A percentile compares a stretch with the other conserved stretches of the same genome.
Evolutionary conservation across 139 green algal species (phyloP).

Genomic region (Picochlorum sp.): DNA sequence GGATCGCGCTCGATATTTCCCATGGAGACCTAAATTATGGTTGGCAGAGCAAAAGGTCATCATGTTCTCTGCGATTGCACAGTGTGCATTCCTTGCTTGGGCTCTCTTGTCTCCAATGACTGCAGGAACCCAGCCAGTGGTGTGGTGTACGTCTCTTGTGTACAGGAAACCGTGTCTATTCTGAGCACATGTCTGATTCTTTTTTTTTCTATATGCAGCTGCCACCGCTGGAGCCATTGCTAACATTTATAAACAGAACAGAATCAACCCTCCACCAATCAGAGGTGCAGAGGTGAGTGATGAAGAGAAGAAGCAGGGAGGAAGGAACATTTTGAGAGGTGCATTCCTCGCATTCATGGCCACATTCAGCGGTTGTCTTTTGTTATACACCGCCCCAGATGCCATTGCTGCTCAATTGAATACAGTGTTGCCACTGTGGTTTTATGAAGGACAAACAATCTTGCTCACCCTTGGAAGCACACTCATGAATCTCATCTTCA

Average conservation of each 20-base stretch:
- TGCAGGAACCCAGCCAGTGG: conserved; percentile 40
- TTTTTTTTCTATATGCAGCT: conserved; percentile 14
- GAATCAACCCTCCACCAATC: conserved; percentile 31
- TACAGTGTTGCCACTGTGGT: conserved; percentile 39
- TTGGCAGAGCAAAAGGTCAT: conserved; percentile 32
- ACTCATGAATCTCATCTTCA: conserved; percentile 22
- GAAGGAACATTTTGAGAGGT: conserved; percentile 46
- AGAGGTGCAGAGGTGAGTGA: conserved; percentile 11
- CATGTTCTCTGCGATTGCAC: conserved; percentile 15
- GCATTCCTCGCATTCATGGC: conserved; percentile 40
- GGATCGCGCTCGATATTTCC: conserved; percentile 44
- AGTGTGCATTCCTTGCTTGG: conserved; percentile 36
- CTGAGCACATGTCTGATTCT: neutral
- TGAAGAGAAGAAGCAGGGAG: conserved; percentile 33
- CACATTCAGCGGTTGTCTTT: conserved; percentile 38
- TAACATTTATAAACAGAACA: conserved; percentile 45
- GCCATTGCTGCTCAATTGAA: conserved; percentile 18
- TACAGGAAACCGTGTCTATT: neutral
- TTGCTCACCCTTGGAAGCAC: conserved; percentile 20
- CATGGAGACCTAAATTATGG: conserved; percentile 42
- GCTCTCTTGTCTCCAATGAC: conserved; percentile 24
- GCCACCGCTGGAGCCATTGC: conserved; percentile 22
- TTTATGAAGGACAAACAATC: conserved; percentile 40
- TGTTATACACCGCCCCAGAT: conserved; percentile 43
- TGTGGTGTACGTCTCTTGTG: conserved; percentile 25